Evolutionary conservation across 495 filamentous ascomycete genomes (phyloP), one percentile per base, ranked within the genome.

Genomic region (Penicillium atrosanguineum): DNA sequence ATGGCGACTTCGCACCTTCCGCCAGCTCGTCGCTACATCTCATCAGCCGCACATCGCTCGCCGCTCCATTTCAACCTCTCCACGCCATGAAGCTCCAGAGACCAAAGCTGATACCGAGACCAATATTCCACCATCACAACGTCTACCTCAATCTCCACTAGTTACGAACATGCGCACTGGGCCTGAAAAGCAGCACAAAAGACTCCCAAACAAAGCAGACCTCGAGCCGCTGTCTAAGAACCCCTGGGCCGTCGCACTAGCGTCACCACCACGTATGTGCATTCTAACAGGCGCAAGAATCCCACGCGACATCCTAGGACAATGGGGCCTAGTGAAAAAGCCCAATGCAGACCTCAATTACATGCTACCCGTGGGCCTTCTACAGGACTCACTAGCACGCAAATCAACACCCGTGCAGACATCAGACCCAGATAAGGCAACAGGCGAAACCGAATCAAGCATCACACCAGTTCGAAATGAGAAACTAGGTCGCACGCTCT

Each of bases 231-330:
- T 79, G 6, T 14, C 29, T 15, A 55, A 64, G 6, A 77, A 79
- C 34, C 73, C 75, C n/a, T 79, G 74, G 74, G 75, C 75, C 5
- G 50, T 65, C 18, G 71, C 86, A 11, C 79, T 96, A 7, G 87
- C 86, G 15, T 83, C 81, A 0, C 83, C 85, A 0, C 37, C 82
- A 15, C 83, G 91, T 28, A 62, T 67, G 55, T 95, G 89, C 65
- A 31, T 67, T 3, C 37, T 83, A n/a, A 87, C 88, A 7, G 63
- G 61, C 0, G 59, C 64, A 1, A 60, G 77, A 3, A 59, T 93
- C 1, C 91, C 91, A 0, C 71, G 55, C 4, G 81, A 73, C 50
- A 82, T 95, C 48, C 70, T 91, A 12, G 79, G 84, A 29, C 74
- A 80, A 25, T 87, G 88, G 62, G 75, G 75, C 8, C 42, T 89